Percentiles rank a stretch among this genome's conserved stretches.
These are phyloP conservation scores for Halenospora varia DNA, from an alignment of 495 filamentous ascomycete species.

Conservation along the genomic window DNA sequence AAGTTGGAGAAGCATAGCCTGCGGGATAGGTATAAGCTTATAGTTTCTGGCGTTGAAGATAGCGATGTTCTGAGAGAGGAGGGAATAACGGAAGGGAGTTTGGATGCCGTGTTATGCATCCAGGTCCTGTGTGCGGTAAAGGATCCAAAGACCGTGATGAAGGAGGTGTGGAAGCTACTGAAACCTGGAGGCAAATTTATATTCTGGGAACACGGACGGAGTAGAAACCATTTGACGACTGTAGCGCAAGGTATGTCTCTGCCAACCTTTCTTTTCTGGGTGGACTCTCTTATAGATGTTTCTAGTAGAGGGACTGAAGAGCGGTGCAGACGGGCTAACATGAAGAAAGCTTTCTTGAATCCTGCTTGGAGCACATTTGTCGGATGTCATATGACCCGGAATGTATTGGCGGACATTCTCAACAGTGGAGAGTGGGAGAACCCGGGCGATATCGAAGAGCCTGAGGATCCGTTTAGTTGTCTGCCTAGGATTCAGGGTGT, in stretches of 20 bases:
- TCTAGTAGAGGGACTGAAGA: not conserved
- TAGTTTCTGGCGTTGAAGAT: conserved; percentile 36
- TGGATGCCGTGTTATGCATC: conserved; percentile 49
- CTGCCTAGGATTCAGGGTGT: conserved; percentile 16
- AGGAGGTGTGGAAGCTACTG: conserved; percentile 34
- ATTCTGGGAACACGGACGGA: conserved; percentile 41
- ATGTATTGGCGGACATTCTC: conserved; percentile 8
- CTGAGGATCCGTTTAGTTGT: conserved; percentile 12
- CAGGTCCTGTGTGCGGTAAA: conserved; percentile 51
- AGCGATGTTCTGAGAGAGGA: conserved; percentile 29
- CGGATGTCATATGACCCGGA: conserved; percentile 9
- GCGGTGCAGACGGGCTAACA: conserved; percentile 8
- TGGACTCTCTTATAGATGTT: too few species aligned
- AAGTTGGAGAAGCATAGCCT: conserved; percentile 26
- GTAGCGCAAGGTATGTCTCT: conserved; percentile 16
- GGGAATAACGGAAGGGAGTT: conserved; percentile 34
- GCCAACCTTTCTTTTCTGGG: too few species aligned
- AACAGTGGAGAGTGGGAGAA: conserved; percentile 14
- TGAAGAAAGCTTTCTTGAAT: conserved; percentile 12
- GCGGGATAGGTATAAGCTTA: conserved; percentile 35
- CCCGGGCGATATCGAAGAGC: conserved; percentile 9
- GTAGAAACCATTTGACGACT: conserved; percentile 25
- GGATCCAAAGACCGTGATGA: conserved; percentile 41
- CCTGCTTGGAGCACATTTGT: conserved; percentile 15
- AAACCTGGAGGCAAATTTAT: conserved; percentile 33